Evolutionary conservation across 1,284 basidiomycete genomes (phyloP).

Genomic region (Puccinia horiana): DNA sequence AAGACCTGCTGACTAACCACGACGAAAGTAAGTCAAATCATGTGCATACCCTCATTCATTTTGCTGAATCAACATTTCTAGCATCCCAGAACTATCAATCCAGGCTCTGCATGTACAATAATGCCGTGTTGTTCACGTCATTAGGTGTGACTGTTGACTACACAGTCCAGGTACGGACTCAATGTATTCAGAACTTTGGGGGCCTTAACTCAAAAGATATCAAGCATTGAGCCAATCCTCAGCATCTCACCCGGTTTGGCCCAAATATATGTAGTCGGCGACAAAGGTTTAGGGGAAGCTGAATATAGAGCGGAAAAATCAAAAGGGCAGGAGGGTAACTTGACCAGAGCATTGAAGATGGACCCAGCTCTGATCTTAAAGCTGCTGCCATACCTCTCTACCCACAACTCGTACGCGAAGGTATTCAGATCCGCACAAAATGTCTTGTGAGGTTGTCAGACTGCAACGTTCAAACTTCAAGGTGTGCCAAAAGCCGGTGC

Average conservation of each 20-base stretch:
- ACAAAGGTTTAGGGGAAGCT: no score
- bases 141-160: background rate
- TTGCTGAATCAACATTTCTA: no score
- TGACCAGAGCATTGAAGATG: no score
- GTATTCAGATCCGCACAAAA: background rate
- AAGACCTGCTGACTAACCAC: no score
- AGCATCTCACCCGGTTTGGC: background rate
- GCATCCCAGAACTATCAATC: background rate
- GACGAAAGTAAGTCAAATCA: no score
- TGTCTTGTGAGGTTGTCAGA: background rate
- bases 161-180: background rate
- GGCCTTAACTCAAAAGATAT: background rate
- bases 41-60: background rate
- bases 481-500: background rate
- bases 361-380: no score
- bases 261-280: conserved; percentile 12
- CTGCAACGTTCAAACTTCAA: background rate
- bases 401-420: no score
- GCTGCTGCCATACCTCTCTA: no score
- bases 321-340: no score
- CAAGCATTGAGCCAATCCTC: background rate
- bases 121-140: conserved; percentile 13
- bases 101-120: background rate
- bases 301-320: no score
- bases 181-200: background rate